Evolutionary conservation across 2,329 filamentous ascomycete species (phyloP).

Genomic region (Ceratocystis alfenasii): DNA sequence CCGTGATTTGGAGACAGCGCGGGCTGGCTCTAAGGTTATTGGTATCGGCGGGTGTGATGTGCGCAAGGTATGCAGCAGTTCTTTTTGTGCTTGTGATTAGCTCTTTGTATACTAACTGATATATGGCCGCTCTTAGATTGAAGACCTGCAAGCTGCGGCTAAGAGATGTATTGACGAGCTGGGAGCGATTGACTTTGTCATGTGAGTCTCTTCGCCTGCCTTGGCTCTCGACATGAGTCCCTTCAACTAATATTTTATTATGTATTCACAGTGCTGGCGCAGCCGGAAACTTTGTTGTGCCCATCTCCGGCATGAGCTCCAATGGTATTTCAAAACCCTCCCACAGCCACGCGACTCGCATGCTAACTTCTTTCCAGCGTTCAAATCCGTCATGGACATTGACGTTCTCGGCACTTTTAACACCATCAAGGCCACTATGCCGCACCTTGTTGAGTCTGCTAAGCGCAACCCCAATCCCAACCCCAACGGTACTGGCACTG

Average conservation of each 20-base stretch:
- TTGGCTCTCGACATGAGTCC: not conserved
- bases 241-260: not conserved
- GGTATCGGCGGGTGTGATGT: conserved; percentile 75
- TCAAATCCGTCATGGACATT: conserved; percentile 93
- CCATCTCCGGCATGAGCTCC: conserved; percentile 65
- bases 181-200: conserved; percentile 81
- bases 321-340: conserved; percentile 40
- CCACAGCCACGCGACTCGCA: not conserved
- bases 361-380: conserved; percentile 38
- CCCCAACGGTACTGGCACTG: conserved; percentile 50
- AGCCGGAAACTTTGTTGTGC: conserved; percentile 87
- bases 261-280: conserved; percentile 61
- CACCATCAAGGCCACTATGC: conserved; percentile 82
- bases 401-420: conserved; percentile 91
- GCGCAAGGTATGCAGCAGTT: conserved; percentile 44
- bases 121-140: conserved; percentile 32
- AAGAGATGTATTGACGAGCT: conserved; percentile 71
- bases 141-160: conserved; percentile 60
- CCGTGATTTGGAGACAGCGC: conserved; percentile 66
- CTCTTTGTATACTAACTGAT: not conserved
- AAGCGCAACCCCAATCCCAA: conserved; percentile 43
- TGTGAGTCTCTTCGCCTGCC: conserved; percentile 45
- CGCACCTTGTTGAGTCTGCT: conserved; percentile 67
- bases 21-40: conserved; percentile 70
- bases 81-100: conserved; percentile 18